Evolutionary conservation across 2,329 filamentous ascomycete species (phyloP).

Genomic region (Penicillium expansum): DNA sequence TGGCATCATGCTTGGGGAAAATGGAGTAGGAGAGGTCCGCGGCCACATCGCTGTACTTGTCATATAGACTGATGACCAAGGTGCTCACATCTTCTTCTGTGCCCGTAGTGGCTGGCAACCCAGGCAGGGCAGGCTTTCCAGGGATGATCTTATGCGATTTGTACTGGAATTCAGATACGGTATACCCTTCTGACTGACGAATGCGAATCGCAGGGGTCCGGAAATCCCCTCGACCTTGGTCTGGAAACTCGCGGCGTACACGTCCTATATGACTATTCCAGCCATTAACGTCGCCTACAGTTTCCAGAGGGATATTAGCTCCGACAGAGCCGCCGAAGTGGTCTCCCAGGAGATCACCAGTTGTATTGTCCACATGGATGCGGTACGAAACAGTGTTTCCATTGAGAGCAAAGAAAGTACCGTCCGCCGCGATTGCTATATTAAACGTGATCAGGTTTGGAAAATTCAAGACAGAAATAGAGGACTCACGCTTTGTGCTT

Average conservation of each 20-base stretch:
- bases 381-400: conserved; percentile 59
- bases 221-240: conserved; percentile 63
- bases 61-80: conserved; percentile 56
- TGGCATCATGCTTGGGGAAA: conserved; percentile 60
- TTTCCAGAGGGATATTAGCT: conserved; percentile 51
- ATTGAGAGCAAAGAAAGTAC: conserved; percentile 57
- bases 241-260: conserved; percentile 61
- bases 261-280: conserved; percentile 55
- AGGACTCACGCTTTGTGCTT: conserved; percentile 1
- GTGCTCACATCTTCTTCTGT: conserved; percentile 57
- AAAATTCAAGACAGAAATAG: background rate
- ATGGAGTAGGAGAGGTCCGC: conserved; percentile 63
- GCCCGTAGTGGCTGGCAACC: conserved; percentile 61
- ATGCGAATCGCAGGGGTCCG: conserved; percentile 61
- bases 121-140: conserved; percentile 57
- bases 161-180: conserved; percentile 59
- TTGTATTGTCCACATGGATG: conserved; percentile 59
- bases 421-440: conserved; percentile 54
- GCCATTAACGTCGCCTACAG: conserved; percentile 42
- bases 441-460: background rate
- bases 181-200: conserved; percentile 57
- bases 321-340: conserved; percentile 59
- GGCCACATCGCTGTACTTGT: conserved; percentile 57
- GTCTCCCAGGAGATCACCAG: conserved; percentile 58
- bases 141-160: conserved; percentile 54